Evolutionary conservation across 192 early-diverging fungal genomes (phyloP).

Genomic region (Coemansia nantahalensis): DNA sequence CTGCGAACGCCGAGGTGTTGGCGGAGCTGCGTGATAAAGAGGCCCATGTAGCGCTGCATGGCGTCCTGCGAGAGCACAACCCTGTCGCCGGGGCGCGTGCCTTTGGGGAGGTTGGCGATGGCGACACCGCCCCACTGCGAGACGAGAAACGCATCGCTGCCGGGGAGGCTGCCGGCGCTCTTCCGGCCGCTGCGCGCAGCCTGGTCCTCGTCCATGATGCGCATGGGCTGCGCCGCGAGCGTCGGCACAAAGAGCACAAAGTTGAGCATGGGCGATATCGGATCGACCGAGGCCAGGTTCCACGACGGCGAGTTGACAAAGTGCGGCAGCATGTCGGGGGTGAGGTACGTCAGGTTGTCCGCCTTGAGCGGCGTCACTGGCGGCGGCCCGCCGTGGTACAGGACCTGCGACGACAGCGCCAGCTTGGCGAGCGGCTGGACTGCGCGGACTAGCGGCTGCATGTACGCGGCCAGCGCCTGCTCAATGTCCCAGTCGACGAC

Average conservation of each 20-base stretch:
- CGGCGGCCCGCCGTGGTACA: conserved; percentile 74
- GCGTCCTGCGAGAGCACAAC: conserved; percentile 45
- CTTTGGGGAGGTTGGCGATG: conserved; percentile 54
- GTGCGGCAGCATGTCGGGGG: conserved; percentile 71
- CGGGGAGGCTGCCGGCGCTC: background rate
- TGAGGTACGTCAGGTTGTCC: conserved; percentile 53
- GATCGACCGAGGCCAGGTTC: conserved; percentile 89
- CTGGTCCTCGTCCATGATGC: conserved; percentile 54
- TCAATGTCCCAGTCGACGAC: conserved; percentile 83
- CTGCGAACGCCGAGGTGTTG: conserved; percentile 77
- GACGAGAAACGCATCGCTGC: conserved; percentile 81
- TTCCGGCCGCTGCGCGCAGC: conserved; percentile 15
- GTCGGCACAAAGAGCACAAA: conserved; percentile 88
- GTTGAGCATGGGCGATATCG: conserved; percentile 78
- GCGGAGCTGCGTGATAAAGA: conserved; percentile 81
- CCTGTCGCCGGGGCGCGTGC: conserved; percentile 10
- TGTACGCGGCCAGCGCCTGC: conserved; percentile 59
- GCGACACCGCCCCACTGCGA: conserved; percentile 94
- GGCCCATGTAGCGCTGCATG: conserved; percentile 71
- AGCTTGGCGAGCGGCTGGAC: conserved; percentile 71
- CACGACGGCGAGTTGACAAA: conserved; percentile 97
- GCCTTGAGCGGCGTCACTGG: conserved; percentile 60
- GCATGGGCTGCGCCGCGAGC: conserved; percentile 63
- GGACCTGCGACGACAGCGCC: conserved; percentile 77
- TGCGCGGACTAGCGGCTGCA: conserved; percentile 71